Evolutionary conservation across 1,139 yeast genomes (phyloP).

Genomic region (Debaryomycetaceae sp.): DNA sequence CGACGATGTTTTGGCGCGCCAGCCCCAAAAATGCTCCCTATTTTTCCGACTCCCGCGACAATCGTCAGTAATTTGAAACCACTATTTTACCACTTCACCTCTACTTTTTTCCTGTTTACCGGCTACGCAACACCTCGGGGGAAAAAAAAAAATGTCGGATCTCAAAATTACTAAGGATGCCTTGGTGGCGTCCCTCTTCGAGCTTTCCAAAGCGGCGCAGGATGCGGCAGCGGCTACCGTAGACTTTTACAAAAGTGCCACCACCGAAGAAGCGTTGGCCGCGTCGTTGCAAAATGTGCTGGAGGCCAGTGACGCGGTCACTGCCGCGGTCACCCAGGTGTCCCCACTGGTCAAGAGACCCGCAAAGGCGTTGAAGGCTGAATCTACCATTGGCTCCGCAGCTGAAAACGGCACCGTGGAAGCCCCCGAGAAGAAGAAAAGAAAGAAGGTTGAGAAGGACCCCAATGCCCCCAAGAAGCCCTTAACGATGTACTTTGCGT

Average conservation of each 20-base stretch:
- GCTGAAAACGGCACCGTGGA: conserved; percentile 8
- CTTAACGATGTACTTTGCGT: conserved; percentile 78
- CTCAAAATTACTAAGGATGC: conserved; percentile 42
- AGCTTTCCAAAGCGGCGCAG: conserved; percentile 74
- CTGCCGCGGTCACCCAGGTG: conserved; percentile 10
- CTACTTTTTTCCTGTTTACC: background rate
- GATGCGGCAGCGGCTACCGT: conserved; percentile 78
- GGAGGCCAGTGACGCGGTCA: conserved; percentile 13
- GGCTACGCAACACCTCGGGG: conserved; percentile 1
- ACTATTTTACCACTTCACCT: conserved; percentile 2
- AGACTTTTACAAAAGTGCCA: conserved; percentile 60
- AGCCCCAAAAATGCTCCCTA: conserved; percentile 3
- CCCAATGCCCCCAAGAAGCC: conserved; percentile 66
- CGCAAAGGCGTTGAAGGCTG: conserved; percentile 13
- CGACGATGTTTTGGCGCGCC: background rate
- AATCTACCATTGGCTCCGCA: conserved; percentile 15
- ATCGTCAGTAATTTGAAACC: conserved; percentile 6
- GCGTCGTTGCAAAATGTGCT: conserved; percentile 22
- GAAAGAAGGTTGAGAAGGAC: conserved; percentile 50
- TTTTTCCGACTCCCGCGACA: background rate
- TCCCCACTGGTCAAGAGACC: conserved; percentile 11
- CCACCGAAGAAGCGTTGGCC: conserved; percentile 31
- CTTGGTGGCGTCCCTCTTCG: conserved; percentile 73
- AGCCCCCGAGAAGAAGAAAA: conserved; percentile 22
- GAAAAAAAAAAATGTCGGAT: conserved; percentile 24